Conservation (phyloP, 2,329 filamentous ascomycete genomes). For the Fusarium lateritium region DNA sequence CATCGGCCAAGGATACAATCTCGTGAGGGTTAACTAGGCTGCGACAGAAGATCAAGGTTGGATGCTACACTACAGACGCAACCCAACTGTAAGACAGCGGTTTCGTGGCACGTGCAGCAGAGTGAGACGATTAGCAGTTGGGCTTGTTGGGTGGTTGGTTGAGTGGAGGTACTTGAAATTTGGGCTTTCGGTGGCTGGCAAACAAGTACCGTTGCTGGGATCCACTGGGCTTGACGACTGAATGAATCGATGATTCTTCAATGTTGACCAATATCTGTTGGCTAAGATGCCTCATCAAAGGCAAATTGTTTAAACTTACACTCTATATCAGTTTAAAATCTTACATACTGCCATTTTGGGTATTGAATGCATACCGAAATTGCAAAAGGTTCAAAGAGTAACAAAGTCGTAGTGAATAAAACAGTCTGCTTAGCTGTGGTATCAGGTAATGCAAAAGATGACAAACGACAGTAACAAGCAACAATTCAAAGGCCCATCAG, state of each 20-base stretch:
- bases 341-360: background rate
- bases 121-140: conserved; percentile 44
- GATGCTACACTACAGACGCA: conserved; percentile 23
- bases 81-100: conserved; percentile 26
- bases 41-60: conserved; percentile 39
- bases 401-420: background rate
- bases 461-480: conserved; percentile 6
- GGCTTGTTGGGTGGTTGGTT: conserved; percentile 49
- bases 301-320: background rate
- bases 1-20: conserved; percentile 24
- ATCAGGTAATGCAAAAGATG: conserved; percentile 13
- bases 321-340: background rate
- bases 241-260: conserved; percentile 27
- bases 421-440: conserved; percentile 15
- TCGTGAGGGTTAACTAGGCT: conserved; percentile 29
- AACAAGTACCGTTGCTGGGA: conserved; percentile 28
- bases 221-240: conserved; percentile 32
- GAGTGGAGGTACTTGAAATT: conserved; percentile 37
- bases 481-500: background rate
- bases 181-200: conserved; percentile 21
- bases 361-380: background rate
- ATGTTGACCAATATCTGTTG: conserved; percentile 9
- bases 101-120: conserved; percentile 48
- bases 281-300: background rate
- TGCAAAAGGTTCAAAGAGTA: background rate